Evolutionary conservation across 2,329 filamentous ascomycete species (phyloP).

Genomic region (Neofusicoccum laricinum): DNA sequence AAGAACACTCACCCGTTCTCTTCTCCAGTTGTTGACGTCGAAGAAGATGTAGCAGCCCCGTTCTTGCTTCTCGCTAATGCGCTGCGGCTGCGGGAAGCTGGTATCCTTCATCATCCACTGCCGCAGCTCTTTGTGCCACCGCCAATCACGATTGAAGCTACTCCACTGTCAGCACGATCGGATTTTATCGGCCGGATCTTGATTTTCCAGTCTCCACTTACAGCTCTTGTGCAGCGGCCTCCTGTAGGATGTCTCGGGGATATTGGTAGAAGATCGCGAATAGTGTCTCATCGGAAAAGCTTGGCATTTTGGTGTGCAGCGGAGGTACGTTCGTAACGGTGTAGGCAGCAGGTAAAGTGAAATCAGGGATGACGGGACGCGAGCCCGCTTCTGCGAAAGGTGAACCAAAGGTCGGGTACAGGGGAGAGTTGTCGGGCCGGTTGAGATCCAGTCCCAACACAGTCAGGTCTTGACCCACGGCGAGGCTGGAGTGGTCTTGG

Average conservation of each 20-base stretch:
- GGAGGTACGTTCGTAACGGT: slow-evolving; percentile 65
- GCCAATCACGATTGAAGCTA: slow-evolving; percentile 48
- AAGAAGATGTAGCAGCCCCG: slow-evolving; percentile 55
- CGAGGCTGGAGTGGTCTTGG: slow-evolving; percentile 49
- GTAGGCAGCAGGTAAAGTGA: slow-evolving; percentile 61
- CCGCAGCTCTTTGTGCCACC: slow-evolving; percentile 53
- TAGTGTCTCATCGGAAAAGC: slow-evolving; percentile 62
- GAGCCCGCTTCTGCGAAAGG: slow-evolving; percentile 60
- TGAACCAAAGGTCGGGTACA: slow-evolving; percentile 62
- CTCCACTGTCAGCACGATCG: not conserved
- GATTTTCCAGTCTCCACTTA: slow-evolving; percentile 25
- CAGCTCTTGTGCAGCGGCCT: slow-evolving; percentile 62
- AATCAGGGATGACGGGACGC: slow-evolving; percentile 60
- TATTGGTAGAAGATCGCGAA: slow-evolving; percentile 70
- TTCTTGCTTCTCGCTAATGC: slow-evolving; percentile 47
- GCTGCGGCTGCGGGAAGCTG: slow-evolving; percentile 42
- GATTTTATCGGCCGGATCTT: not conserved
- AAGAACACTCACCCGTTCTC: slow-evolving; percentile 43
- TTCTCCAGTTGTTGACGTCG: slow-evolving; percentile 51
- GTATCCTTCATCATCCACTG: slow-evolving; percentile 57
- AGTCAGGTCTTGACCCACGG: slow-evolving; percentile 63
- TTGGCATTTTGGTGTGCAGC: slow-evolving; percentile 55
- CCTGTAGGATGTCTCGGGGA: slow-evolving; percentile 63
- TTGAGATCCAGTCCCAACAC: slow-evolving; percentile 63
- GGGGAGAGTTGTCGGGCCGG: slow-evolving; percentile 55